Percentiles rank a stretch among this genome's conserved stretches.
Conservation (phyloP, 208 protist genomes). For the Giardia muris region DNA sequence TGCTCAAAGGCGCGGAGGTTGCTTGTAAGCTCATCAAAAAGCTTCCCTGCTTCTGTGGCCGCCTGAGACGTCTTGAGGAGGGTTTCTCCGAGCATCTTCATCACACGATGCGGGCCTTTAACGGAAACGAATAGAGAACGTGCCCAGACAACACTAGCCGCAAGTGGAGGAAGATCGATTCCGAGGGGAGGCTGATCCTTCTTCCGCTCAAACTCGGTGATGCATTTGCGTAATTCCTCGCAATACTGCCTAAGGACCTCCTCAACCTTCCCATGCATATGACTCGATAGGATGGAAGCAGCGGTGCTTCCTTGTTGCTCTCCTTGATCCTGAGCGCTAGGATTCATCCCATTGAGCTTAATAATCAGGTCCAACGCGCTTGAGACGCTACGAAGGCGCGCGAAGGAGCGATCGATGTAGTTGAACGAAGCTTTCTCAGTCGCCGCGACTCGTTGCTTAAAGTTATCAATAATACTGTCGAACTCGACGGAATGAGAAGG, state of each 20-base stretch:
- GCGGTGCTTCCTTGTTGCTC: not conserved
- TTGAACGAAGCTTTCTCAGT: not conserved
- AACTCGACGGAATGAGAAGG: not conserved
- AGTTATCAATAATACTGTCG: not conserved
- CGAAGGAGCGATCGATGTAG: not conserved
- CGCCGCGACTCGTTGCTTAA: not conserved
- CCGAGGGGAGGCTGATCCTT: constrained; percentile 66
- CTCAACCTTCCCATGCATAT: constrained; percentile 74
- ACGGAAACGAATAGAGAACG: constrained; percentile 78
- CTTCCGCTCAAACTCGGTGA: constrained; percentile 67
- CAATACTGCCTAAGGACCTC: constrained; percentile 77
- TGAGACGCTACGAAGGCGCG: not conserved
- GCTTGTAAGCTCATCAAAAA: not conserved
- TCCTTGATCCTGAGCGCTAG: not conserved
- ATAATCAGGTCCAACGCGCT: not conserved
- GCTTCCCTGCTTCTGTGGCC: constrained; percentile 44
- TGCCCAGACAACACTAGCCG: constrained; percentile 75
- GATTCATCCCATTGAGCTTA: not conserved
- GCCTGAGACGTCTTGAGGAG: constrained; percentile 69
- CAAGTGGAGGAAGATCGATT: constrained; percentile 83
- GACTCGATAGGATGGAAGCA: constrained; percentile 43
- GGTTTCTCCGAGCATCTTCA: constrained; percentile 65
- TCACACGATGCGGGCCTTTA: constrained; percentile 78
- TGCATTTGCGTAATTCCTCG: constrained; percentile 64
- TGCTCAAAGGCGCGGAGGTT: not conserved